These are phyloP conservation scores for Plectosphaerella sp. DNA, from an alignment of 2,329 filamentous ascomycete genomes.

Conservation along the genomic window DNA sequence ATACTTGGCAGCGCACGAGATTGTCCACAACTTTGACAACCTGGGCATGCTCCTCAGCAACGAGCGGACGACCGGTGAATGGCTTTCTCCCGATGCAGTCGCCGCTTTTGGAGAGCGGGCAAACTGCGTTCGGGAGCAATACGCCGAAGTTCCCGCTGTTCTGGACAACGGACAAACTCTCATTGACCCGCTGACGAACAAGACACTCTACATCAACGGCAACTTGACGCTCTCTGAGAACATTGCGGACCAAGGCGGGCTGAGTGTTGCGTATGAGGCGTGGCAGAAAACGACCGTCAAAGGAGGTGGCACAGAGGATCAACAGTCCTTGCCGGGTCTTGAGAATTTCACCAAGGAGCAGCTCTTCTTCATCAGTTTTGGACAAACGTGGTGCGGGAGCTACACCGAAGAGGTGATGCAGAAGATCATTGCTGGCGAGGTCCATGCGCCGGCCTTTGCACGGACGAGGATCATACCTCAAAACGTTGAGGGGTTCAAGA, in stretches of 20 bases:
- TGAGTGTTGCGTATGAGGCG: conserved; percentile 58
- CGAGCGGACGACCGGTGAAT: conserved; percentile 59
- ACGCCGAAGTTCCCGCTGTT: conserved; percentile 52
- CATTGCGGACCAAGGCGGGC: conserved; percentile 65
- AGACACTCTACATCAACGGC: conserved; percentile 55
- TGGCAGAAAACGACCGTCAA: conserved; percentile 56
- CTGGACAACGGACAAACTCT: conserved; percentile 46
- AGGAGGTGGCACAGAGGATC: conserved; percentile 33
- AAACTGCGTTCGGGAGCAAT: conserved; percentile 64
- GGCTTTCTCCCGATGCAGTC: conserved; percentile 55
- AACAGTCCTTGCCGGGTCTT: conserved; percentile 48
- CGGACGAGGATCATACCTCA: conserved; percentile 59
- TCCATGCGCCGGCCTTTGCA: conserved; percentile 59
- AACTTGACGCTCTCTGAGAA: conserved; percentile 63
- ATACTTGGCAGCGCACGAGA: conserved; percentile 61
- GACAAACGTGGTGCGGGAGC: conserved; percentile 64
- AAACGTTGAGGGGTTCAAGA: conserved; percentile 62
- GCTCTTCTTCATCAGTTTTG: conserved; percentile 63
- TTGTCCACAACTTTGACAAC: conserved; percentile 67
- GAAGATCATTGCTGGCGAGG: conserved; percentile 53
- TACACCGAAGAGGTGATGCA: conserved; percentile 52
- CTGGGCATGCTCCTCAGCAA: conserved; percentile 18
- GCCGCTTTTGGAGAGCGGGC: conserved; percentile 53
- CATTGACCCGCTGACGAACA: neutral
- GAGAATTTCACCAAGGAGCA: conserved; percentile 61